Evolutionary conservation across 2,329 filamentous ascomycete species (phyloP).

Genomic region (Rasamsonia emersonii): DNA sequence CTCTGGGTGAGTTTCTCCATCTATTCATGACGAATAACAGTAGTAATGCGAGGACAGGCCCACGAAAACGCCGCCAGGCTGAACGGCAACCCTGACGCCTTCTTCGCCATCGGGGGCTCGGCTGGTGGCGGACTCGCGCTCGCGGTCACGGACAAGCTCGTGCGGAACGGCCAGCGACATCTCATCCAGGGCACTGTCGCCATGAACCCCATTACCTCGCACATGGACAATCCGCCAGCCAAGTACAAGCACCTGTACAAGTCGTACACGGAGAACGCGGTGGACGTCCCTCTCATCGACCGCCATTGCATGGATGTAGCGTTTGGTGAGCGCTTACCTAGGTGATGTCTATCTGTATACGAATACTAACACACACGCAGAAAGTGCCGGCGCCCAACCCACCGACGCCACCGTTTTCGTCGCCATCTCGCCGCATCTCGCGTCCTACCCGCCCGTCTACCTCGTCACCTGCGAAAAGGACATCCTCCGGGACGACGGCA

Average conservation of each 20-base stretch:
- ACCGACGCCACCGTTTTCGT: conserved; percentile 2
- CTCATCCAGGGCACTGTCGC: conserved; percentile 29
- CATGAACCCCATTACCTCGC: conserved; percentile 28
- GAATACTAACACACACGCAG: not conserved
- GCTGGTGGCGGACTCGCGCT: conserved; percentile 37
- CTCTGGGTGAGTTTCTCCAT: conserved; percentile 21
- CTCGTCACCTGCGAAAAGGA: conserved; percentile 9
- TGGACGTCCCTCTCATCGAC: not conserved
- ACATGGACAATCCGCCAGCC: conserved; percentile 28
- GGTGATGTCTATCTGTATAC: not conserved
- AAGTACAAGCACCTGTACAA: conserved; percentile 31
- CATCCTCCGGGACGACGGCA: conserved; percentile 4
- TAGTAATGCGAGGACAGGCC: conserved; percentile 3
- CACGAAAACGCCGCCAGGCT: conserved; percentile 27
- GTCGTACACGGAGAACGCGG: conserved; percentile 5
- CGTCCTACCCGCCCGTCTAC: conserved; percentile 3
- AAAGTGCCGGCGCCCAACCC: not conserved
- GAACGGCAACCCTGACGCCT: conserved; percentile 29
- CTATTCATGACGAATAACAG: not conserved
- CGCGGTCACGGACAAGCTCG: conserved; percentile 25
- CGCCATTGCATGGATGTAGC: not conserved
- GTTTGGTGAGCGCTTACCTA: not conserved
- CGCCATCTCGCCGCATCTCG: not conserved
- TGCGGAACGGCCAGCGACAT: conserved; percentile 25
- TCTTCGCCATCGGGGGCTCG: conserved; percentile 34